phyloP scores from a whole-genome alignment of 2,329 filamentous ascomycete genomes.

The Exophiala xenobiotica region DNA sequence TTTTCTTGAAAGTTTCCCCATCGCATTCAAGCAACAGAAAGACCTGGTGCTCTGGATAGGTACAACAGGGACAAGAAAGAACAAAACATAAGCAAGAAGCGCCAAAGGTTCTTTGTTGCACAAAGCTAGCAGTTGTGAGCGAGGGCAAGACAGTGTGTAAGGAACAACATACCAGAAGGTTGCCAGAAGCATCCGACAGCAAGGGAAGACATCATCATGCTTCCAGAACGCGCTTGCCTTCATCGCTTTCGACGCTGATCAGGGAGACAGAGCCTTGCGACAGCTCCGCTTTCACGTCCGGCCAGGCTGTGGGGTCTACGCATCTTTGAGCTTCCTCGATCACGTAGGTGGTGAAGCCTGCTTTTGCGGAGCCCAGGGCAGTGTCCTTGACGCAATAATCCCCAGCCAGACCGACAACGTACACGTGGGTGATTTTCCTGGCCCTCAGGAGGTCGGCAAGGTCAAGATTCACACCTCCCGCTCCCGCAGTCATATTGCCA shows the following conservation, averaged over 20 bases:
- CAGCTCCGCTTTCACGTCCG: constrained; percentile 37
- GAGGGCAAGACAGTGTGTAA: too few species aligned
- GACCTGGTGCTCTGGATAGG: too few species aligned
- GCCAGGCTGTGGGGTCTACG: constrained; percentile 65
- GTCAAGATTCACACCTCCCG: constrained; percentile 51
- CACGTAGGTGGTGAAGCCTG: constrained; percentile 75
- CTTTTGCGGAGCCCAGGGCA: constrained; percentile 71
- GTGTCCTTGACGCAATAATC: constrained; percentile 88
- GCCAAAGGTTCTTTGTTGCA: too few species aligned
- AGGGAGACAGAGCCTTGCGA: constrained; percentile 20
- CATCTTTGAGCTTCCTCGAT: constrained; percentile 75
- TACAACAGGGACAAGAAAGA: too few species aligned
- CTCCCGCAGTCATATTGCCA: constrained; percentile 41
- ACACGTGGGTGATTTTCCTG: constrained; percentile 71
- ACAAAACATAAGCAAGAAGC: too few species aligned
- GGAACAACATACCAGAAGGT: too few species aligned
- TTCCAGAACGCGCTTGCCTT: constrained; percentile 20
- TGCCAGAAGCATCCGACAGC: too few species aligned
- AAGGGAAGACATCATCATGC: constrained; percentile 1
- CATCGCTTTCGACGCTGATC: constrained; percentile 18
- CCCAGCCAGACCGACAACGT: constrained; percentile 78
- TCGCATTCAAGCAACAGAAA: too few species aligned
- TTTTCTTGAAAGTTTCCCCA: too few species aligned
- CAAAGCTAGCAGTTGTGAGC: too few species aligned
- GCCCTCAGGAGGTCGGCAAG: constrained; percentile 59